phyloP scores from a whole-genome alignment of 441 rosid genomes.

The Hura crepitans region DNA sequence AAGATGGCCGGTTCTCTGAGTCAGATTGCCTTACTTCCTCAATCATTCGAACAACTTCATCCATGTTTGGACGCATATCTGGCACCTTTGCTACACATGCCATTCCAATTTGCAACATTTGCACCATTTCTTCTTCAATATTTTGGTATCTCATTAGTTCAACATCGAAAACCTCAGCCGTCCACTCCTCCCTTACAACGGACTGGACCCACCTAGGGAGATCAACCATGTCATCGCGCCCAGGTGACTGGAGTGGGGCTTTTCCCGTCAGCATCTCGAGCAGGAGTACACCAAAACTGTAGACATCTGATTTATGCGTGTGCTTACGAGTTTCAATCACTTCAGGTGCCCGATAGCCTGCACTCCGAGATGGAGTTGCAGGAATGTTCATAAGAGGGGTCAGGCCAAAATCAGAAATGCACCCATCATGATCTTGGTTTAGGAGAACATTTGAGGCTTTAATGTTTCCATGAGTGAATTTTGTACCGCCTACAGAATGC shows the following conservation, averaged over 20 bases:
- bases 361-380: slow-evolving; percentile 57
- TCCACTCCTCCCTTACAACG: slow-evolving; percentile 95
- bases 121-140: slow-evolving; percentile 97
- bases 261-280: slow-evolving; percentile 88
- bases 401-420: slow-evolving; percentile 70
- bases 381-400: slow-evolving; percentile 65
- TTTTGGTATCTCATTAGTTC: slow-evolving; percentile 73
- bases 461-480: slow-evolving; percentile 77
- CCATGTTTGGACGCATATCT: slow-evolving; percentile 80
- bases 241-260: slow-evolving; percentile 68
- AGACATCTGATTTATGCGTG: slow-evolving; percentile 75
- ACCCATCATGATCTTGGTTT: slow-evolving; percentile 47
- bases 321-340: slow-evolving; percentile 81
- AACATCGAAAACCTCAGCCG: slow-evolving; percentile 85
- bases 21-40: slow-evolving; percentile 55
- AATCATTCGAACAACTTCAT: slow-evolving; percentile 60
- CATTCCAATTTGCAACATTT: slow-evolving; percentile 92
- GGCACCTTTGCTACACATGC: slow-evolving; percentile 73
- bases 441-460: slow-evolving; percentile 83
- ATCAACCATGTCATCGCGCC: slow-evolving; percentile 72
- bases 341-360: slow-evolving; percentile 90
- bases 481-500: slow-evolving; percentile 60
- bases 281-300: slow-evolving; percentile 81
- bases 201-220: slow-evolving; percentile 93
- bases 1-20: slow-evolving; percentile 44